Evolutionary conservation across 805 yeast genomes (phyloP), one percentile per base, ranked within the genome.

Genomic region (Lipomyces orientalis): DNA sequence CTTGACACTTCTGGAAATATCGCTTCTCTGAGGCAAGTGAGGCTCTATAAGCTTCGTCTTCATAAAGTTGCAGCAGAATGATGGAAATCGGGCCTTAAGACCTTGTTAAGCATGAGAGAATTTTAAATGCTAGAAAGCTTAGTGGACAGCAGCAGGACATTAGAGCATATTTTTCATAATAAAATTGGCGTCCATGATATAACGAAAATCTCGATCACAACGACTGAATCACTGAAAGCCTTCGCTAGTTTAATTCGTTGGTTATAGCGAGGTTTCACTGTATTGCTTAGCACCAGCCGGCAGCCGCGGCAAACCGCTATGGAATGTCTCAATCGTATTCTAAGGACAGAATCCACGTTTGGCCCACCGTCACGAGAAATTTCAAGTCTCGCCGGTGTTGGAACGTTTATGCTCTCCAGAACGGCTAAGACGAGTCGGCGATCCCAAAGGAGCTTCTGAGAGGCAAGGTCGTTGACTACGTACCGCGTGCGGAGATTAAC

Each of bases 331-430:
- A 95, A 79, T 73, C 88, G 86, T 29, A 80, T 85, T 62, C 83
- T 82, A 71, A 95, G 82, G 65, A 88, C 89, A 34, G 84, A 87
- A 74, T 90, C 91, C 51, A 91, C 87, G 58, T 87, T 84, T 14
- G 99, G 98, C 2, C 99, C 99, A 10, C 99, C 98, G 79, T 95
- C 99, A 76, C 99, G 85, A 55, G 95, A 88, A 61, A 95, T 93
- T 74, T 93, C 96, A 55, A 95, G 78, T 73, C 98, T 85, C 19
- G 85, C 85, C 0, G 99, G 98, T 0, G 98, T 92, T 33, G 97
- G 91, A 1, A 95, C 98, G n/a, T 84, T 81, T 2, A 90, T 89
- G 9, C 90, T 88, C 72, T 91, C 91, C 66, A 95, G 82, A 16
- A 95, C 84, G 70, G 87, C 82, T 61, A 95, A 81, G 58, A 97